phyloP scores from a whole-genome alignment of 768 basidiomycete species.

The Boletus subcaerulescens region DNA sequence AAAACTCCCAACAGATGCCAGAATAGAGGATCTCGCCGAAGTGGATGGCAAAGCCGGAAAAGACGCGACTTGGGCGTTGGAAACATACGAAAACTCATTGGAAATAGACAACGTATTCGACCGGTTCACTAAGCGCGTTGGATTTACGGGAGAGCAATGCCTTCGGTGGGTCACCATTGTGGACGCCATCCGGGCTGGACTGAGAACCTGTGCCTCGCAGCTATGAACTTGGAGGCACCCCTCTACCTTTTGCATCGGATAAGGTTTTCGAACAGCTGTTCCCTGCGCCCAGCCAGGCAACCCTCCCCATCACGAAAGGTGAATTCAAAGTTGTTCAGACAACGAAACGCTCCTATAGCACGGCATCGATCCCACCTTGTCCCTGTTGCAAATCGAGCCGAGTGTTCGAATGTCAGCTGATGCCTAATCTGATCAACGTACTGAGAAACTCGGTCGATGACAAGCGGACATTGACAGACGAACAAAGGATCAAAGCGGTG shows the following conservation, averaged over 20 bases:
- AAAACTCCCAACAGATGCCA: slow-evolving; percentile 39
- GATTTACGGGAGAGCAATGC: slow-evolving; percentile 76
- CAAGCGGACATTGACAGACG: slow-evolving; percentile 50
- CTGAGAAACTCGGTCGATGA: slow-evolving; percentile 39
- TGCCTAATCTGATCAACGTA: slow-evolving; percentile 89
- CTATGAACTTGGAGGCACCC: slow-evolving; percentile 84
- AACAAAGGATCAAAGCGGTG: slow-evolving; percentile 64
- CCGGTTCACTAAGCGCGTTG: slow-evolving; percentile 71
- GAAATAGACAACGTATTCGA: slow-evolving; percentile 85
- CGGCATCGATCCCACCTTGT: slow-evolving; percentile 59
- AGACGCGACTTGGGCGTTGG: slow-evolving; percentile 58
- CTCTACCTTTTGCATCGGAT: slow-evolving; percentile 85
- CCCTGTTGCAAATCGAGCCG: slow-evolving; percentile 61
- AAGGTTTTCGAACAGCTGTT: slow-evolving; percentile 71
- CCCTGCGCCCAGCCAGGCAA: slow-evolving; percentile 44
- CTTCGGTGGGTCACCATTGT: slow-evolving; percentile 54
- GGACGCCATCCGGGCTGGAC: not conserved
- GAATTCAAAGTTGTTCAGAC: slow-evolving; percentile 51
- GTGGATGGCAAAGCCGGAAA: slow-evolving; percentile 42
- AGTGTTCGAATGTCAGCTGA: slow-evolving; percentile 91
- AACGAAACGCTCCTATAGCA: slow-evolving; percentile 52
- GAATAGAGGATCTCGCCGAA: slow-evolving; percentile 42
- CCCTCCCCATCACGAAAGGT: slow-evolving; percentile 57
- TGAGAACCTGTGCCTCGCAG: slow-evolving; percentile 36
- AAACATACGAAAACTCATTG: slow-evolving; percentile 79